Conservation (phyloP, 1,284 basidiomycete genomes). For the Meira nashicola region DNA sequence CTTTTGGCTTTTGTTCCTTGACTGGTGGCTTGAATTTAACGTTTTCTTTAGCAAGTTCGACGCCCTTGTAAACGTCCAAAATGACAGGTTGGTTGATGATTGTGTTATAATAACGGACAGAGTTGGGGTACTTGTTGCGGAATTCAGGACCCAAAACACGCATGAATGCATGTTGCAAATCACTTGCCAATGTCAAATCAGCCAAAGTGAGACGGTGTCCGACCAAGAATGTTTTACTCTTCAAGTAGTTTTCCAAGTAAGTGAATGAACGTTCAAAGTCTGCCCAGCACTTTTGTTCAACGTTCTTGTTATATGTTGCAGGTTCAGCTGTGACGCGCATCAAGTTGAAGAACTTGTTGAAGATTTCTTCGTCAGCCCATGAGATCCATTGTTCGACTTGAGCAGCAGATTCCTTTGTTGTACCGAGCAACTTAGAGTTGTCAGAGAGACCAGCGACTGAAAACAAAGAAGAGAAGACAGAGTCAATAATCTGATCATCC, state of each 20-base stretch:
- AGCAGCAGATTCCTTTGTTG: conserved; percentile 59
- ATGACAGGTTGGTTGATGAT: conserved; percentile 65
- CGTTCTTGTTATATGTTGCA: conserved; percentile 53
- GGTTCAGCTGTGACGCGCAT: conserved; percentile 14
- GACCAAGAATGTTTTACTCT: conserved; percentile 80
- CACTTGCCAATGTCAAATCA: conserved; percentile 69
- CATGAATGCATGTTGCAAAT: conserved; percentile 27
- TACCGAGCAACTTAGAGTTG: conserved; percentile 65
- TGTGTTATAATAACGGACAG: conserved; percentile 67
- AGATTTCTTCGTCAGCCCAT: conserved; percentile 62
- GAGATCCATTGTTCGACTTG: conserved; percentile 67
- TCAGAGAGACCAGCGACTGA: conserved; percentile 69
- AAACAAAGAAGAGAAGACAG: conserved; percentile 10
- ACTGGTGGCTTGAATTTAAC: conserved; percentile 68
- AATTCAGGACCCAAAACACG: conserved; percentile 34
- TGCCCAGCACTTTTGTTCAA: conserved; percentile 60
- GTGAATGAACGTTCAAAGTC: conserved; percentile 58
- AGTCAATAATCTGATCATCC: background rate
- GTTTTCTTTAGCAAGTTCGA: conserved; percentile 67
- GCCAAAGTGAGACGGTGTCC: conserved; percentile 90
- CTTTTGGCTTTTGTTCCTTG: conserved; percentile 55
- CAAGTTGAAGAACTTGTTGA: conserved; percentile 37
- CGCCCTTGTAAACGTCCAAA: conserved; percentile 54
- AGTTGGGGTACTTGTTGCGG: conserved; percentile 60
- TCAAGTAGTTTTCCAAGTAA: conserved; percentile 70